phyloP scores from a whole-genome alignment of 441 rosid genomes.

The Syzygium malaccense region DNA sequence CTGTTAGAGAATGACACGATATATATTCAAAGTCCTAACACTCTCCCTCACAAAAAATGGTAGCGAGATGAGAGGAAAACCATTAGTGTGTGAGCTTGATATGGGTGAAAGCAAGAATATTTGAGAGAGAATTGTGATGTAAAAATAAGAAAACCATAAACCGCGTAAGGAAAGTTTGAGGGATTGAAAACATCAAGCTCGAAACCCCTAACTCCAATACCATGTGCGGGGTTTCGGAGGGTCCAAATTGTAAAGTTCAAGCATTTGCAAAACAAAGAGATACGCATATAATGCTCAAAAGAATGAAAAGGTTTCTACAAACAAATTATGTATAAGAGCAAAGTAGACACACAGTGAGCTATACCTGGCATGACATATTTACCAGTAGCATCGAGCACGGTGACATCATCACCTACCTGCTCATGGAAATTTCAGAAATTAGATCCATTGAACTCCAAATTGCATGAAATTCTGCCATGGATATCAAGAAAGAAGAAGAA shows the following conservation, averaged over 20 bases:
- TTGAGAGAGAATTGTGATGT: not conserved
- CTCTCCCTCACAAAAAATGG: not conserved
- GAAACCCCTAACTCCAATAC: not conserved
- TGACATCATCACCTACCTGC: slow-evolving; percentile 83
- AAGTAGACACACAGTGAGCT: not conserved
- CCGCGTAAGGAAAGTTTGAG: not conserved
- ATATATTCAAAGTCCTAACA: not conserved
- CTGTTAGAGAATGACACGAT: not conserved
- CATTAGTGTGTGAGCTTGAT: not conserved
- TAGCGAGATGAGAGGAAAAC: not conserved
- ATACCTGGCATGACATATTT: slow-evolving; percentile 95
- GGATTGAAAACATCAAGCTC: not conserved
- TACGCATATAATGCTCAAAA: not conserved
- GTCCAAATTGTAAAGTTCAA: not conserved
- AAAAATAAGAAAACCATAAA: not conserved
- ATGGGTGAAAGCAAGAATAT: not conserved
- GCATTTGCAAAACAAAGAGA: not conserved
- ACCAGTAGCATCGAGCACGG: slow-evolving; percentile 82
- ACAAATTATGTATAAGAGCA: not conserved
- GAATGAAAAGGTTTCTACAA: not conserved
- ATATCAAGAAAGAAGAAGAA: not conserved
- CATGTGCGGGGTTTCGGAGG: not conserved
- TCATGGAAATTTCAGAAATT: slow-evolving; percentile 1
- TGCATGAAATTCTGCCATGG: not conserved
- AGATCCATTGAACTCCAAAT: not conserved